Base-by-base conservation (phyloP, 2,329 filamentous ascomycete species). In the Xylaria sp. region DNA sequence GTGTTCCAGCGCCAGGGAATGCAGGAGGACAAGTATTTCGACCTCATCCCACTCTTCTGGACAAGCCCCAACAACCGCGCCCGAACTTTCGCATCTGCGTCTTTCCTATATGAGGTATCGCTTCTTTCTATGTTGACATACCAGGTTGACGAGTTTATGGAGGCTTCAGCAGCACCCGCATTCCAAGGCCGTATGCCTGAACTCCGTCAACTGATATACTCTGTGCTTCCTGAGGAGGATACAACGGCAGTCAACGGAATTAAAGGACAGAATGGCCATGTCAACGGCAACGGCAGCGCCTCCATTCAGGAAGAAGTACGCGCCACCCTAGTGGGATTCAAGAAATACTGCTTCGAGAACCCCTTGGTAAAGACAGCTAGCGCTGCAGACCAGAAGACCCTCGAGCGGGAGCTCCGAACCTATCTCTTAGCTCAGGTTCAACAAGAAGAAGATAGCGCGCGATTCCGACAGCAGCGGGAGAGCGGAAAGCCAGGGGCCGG, bases 11-110 rank as follows among this genome's bases (percentile, higher is more conserved):
- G 72, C 62, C 54, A 69, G 12, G 64, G 68, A n/a, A 74, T 73
- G 71, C 64, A 72, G 28, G 73, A 72, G 54, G 71, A 74, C 56
- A 74, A 74, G 46, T 75, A 75, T 63, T 74, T 75, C 63, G 73
- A 74, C 31, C 62, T 75, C 10, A 74, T 75, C 37, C 73, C 73
- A 1, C 66, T 75, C 37, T 72, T 69, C 56, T 75, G 73, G 73
- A 73, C 73, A 18, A 67, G 63, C 41, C 69, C 69, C 10, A 74
- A 71, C 50, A 73, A 73, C 55, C 69, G 72, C 18, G 63, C 64
- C 7, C 67, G 65, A 13, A 68, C 71, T 3, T 73, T 71, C 28
- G 71, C 72, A 6, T 72, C 73, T 15, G 65, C 73, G 8, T 65
- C 69, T n/a, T 75, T 72, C 50, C 39, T 73, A 13, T 75, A 67